Base-by-base conservation (phyloP, 805 yeast genomes). In the Candida orba region DNA sequence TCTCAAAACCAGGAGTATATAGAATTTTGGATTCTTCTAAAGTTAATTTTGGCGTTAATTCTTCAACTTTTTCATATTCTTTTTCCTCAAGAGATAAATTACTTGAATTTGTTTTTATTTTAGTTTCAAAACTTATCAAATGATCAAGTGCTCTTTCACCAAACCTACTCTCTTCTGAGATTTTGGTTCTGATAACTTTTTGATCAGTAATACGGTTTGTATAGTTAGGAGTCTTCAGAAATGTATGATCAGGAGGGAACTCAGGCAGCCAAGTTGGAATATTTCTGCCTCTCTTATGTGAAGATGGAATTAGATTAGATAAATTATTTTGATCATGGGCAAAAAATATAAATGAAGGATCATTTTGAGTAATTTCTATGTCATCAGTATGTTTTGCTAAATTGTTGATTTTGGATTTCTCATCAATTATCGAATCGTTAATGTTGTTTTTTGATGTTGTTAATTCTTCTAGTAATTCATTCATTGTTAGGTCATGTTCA, bases 171-270 rank as follows among this genome's bases (percentile, higher is more conserved):
- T 91, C 97, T 40, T 79, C 80, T 3, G 87, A 90, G 41, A 90
- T 68, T 53, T 76, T 76, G 43, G 84, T 76, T 49, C 91, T 71
- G 43, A 91, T 71, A 45, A 75, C 68, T 50, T 82, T 77, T 47
- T 90, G 86, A 55, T 87, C 91, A 2, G 80, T 75, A 14, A 80
- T 64, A 18, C 81, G 69, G 22, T 76, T 68, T 44, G 80, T 72
- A 58, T 69, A 89, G 49, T 73, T 72, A 0, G 95, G 84, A 0
- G 96, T 84, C 44, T 80, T 75, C 61, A 78, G 79, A 59, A 84
- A 91, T 0, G 98, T 91, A 62, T 90, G 95, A 55, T 88, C 95
- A 0, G 98, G 96, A 1, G 99, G 99, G 25, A 91, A 70, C 12
- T 79, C 78, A 0, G 99, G 99, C 52, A 91, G 66, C 81, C 89